Percentiles rank a stretch among this genome's conserved stretches.
These are phyloP conservation scores for Stachybotrys chlorohalonatus DNA, from an alignment of 2,329 filamentous ascomycete genomes.

Conservation along the genomic window DNA sequence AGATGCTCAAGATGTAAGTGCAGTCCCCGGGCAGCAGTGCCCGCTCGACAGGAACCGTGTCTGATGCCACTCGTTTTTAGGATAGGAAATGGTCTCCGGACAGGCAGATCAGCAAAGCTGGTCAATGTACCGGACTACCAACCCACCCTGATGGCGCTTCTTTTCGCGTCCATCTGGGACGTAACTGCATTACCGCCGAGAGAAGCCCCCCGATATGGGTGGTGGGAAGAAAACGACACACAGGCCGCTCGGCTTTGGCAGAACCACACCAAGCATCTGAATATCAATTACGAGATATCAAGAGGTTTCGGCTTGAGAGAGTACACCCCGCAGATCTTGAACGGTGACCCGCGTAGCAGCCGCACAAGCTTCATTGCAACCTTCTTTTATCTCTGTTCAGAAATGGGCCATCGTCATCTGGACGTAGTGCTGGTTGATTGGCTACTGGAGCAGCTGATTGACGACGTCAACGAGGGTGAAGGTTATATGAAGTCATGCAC, in stretches of 20 bases:
- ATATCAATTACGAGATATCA: constrained; percentile 27
- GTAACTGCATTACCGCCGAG: constrained; percentile 22
- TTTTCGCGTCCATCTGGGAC: constrained; percentile 34
- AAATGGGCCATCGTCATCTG: constrained; percentile 29
- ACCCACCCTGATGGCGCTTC: constrained; percentile 34
- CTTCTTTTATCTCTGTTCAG: constrained; percentile 37
- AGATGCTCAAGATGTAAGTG: constrained; percentile 32
- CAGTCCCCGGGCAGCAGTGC: neutral
- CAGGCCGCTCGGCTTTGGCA: constrained; percentile 26
- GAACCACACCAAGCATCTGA: constrained; percentile 23
- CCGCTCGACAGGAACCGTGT: constrained; percentile 2
- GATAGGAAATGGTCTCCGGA: constrained; percentile 30
- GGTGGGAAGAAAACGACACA: constrained; percentile 25
- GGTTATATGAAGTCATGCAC: constrained; percentile 27
- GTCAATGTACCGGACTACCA: constrained; percentile 32
- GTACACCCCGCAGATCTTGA: constrained; percentile 23
- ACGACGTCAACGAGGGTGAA: constrained; percentile 32
- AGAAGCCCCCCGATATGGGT: constrained; percentile 24
- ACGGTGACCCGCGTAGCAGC: constrained; percentile 26
- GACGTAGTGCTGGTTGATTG: constrained; percentile 34
- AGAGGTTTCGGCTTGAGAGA: constrained; percentile 20
- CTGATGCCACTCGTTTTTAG: constrained; percentile 13
- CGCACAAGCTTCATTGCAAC: constrained; percentile 36
- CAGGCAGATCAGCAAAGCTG: constrained; percentile 26
- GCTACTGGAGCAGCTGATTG: constrained; percentile 35